Evolutionary conservation across 768 basidiomycete genomes (phyloP), one percentile per base, ranked within the genome.

Genomic region (Lyophyllum decastes): DNA sequence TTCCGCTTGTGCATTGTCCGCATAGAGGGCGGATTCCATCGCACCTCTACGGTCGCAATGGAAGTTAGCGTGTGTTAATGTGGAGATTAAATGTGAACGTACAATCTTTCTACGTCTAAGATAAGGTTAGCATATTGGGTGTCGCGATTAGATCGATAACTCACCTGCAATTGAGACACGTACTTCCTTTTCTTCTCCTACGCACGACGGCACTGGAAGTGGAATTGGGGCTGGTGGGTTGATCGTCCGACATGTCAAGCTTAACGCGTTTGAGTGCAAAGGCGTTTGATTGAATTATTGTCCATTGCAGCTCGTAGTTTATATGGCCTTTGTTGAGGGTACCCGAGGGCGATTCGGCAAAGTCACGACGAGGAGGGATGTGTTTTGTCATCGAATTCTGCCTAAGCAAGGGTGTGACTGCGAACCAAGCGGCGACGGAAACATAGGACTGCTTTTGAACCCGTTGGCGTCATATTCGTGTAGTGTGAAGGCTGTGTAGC

Each of bases 121-220:
- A 6, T 5, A 16, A 40, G 0, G 16, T 16, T 19, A 26, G 45
- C 30, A 33, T 24, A 16, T 43, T 8, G 22, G 38, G 19, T 40
- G 8, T 43, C 10, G n/a, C 4, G 26, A 52, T 22, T 14, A 27
- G 12, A 25, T 2, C 21, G 34, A 45, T 1, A 19, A 22, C 47
- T 21, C 22, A 59, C 59, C 59, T 61, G 55, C 59, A 61, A 34
- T 61, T 61, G 24, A 52, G 51, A 41, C 59, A 61, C 27, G 59
- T 61, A 25, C 53, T 35, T 8, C 59, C 59, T 25, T 52, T 58
- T 48, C 57, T 58, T 41, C 57, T 46, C 12, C 57, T 41, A 27
- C 50, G 57, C 26, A 45, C 45, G 0, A 44, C 50, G 22, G 25
- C 33, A 49, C 25, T 45, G 17, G 30, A 33, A 11, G 30, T 33